Conservation (phyloP, 1,284 basidiomycete species). For the Irpex lacteus region DNA sequence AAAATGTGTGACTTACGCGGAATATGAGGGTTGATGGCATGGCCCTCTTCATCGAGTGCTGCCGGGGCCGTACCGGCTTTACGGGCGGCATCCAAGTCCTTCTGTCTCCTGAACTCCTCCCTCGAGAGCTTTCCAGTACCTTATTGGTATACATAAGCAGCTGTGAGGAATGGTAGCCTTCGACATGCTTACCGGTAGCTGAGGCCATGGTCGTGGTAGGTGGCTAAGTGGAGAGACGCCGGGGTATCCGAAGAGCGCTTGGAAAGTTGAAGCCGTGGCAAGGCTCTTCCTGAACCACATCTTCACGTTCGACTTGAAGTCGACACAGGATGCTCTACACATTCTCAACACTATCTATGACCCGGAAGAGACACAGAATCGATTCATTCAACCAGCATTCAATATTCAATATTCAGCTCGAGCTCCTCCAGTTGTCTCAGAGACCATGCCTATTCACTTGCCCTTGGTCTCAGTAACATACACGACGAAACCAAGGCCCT, state of each 20-base stretch:
- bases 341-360: too few species aligned
- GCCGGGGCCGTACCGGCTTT: constrained; percentile 98
- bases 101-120: constrained; percentile 91
- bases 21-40: constrained; percentile 97
- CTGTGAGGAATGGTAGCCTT: not conserved
- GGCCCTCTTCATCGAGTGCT: constrained; percentile 91
- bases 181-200: constrained; percentile 10
- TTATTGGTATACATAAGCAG: constrained; percentile 5
- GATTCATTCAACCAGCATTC: too few species aligned
- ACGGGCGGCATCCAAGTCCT: constrained; percentile 93
- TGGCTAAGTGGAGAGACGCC: not conserved
- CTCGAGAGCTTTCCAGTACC: constrained; percentile 82
- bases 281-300: too few species aligned
- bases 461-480: too few species aligned
- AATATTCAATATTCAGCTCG: too few species aligned
- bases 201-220: constrained; percentile 15
- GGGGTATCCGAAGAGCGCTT: too few species aligned
- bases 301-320: too few species aligned
- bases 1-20: constrained; percentile 61
- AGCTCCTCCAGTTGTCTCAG: too few species aligned
- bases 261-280: not conserved
- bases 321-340: too few species aligned
- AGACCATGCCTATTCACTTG: too few species aligned
- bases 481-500: too few species aligned
- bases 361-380: too few species aligned